phyloP scores from a whole-genome alignment of 805 yeast species.

The Yueomyces sp. region DNA sequence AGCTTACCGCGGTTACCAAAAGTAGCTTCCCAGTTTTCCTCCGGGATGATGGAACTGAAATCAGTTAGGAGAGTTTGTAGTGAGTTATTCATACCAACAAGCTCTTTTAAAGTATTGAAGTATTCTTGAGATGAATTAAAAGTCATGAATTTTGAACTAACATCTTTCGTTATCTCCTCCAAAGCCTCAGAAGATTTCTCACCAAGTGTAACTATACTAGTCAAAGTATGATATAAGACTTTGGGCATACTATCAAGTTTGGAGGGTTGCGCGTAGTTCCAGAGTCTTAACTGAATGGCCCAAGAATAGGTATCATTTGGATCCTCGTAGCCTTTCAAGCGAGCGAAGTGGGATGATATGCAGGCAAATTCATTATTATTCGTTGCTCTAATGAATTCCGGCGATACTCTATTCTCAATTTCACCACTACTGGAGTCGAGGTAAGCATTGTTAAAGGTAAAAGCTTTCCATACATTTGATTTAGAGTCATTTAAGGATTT shows the following conservation, averaged over 20 bases:
- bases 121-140: constrained; percentile 11
- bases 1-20: neutral
- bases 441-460: constrained; percentile 43
- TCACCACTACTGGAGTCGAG: constrained; percentile 32
- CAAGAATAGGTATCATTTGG: constrained; percentile 34
- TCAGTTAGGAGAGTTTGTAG: neutral
- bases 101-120: constrained; percentile 10
- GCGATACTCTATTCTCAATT: neutral
- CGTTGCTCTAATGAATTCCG: constrained; percentile 26
- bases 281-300: constrained; percentile 64
- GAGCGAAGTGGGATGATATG: constrained; percentile 29
- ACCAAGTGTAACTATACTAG: constrained; percentile 22
- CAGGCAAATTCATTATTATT: constrained; percentile 44
- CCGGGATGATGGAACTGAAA: no score
- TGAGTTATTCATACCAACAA: neutral
- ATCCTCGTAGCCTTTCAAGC: constrained; percentile 3
- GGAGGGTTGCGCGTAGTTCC: constrained; percentile 54
- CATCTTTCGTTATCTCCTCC: constrained; percentile 2
- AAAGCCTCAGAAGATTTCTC: neutral
- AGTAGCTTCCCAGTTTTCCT: neutral
- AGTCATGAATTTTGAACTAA: constrained; percentile 1
- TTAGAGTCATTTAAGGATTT: constrained; percentile 24
- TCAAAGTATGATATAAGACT: constrained; percentile 39
- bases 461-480: constrained; percentile 26
- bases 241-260: constrained; percentile 28